Conservation (phyloP, 163 green algal species). For the Prototheca wickerhamii region DNA sequence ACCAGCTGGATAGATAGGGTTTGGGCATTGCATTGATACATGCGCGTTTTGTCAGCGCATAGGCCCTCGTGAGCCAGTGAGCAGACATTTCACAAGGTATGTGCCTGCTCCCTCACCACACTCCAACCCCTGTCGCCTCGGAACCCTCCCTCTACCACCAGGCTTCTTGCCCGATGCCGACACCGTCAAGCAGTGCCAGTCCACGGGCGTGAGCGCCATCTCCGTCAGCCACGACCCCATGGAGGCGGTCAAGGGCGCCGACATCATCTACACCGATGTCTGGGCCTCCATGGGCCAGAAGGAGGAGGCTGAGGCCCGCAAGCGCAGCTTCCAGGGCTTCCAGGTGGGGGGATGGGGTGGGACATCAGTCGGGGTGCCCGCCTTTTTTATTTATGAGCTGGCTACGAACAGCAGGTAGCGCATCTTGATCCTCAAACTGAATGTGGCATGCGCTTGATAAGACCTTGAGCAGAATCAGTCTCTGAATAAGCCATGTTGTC, state of each 20-base stretch:
- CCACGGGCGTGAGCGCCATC: slow-evolving; percentile 50
- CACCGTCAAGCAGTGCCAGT: slow-evolving; percentile 51
- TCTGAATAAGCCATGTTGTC: neutral
- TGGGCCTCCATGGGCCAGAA: slow-evolving; percentile 99
- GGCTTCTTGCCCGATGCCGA: slow-evolving; percentile 86
- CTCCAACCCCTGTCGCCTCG: neutral
- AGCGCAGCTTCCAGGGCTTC: slow-evolving; percentile 78
- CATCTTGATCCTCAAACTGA: too few relatives aligned
- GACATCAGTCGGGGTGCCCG: too few relatives aligned
- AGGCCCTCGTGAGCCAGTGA: too few relatives aligned
- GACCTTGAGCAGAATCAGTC: too few relatives aligned
- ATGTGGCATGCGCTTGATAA: too few relatives aligned
- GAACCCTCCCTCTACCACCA: too few relatives aligned
- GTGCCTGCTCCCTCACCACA: neutral
- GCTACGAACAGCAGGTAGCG: too few relatives aligned
- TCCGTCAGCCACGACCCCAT: slow-evolving; percentile 67
- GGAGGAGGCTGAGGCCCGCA: slow-evolving; percentile 76
- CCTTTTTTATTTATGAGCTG: too few relatives aligned
- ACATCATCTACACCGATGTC: slow-evolving; percentile 98
- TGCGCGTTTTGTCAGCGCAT: neutral
- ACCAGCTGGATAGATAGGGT: too few relatives aligned
- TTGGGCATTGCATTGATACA: neutral
- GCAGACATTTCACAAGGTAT: too few relatives aligned
- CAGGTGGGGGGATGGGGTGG: slow-evolving; percentile 65
- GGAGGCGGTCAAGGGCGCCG: slow-evolving; percentile 81